A percentile compares a stretch with the other conserved stretches of the same genome.
Evolutionary conservation across 768 basidiomycete species (phyloP).

Genomic region (Psilocybe cyanescens): DNA sequence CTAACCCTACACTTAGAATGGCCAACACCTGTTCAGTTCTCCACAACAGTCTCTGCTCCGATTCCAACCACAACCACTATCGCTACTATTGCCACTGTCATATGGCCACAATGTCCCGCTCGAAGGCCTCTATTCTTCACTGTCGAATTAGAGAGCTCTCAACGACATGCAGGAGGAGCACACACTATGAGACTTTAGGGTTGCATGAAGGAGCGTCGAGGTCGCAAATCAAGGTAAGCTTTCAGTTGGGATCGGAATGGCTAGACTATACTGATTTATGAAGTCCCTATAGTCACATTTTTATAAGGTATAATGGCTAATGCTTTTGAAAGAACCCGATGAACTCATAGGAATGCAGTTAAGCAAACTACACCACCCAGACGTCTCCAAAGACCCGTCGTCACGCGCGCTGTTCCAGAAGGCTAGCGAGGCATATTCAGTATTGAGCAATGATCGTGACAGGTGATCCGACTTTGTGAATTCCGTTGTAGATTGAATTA

Average conservation of each 20-base stretch:
- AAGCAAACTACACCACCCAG: slow-evolving; percentile 53
- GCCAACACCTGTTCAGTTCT: neutral
- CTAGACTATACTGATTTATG: neutral
- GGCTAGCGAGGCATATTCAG: slow-evolving; percentile 47
- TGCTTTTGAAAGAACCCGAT: neutral
- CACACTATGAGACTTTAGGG: slow-evolving; percentile 23
- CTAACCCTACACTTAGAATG: slow-evolving; percentile 6
- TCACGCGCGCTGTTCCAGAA: slow-evolving; percentile 42
- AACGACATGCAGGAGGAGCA: slow-evolving; percentile 13
- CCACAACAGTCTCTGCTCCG: neutral
- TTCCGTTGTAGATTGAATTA: neutral
- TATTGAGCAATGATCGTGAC: slow-evolving; percentile 48
- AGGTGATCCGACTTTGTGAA: slow-evolving; percentile 27
- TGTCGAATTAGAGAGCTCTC: slow-evolving; percentile 4
- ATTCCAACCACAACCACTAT: neutral
- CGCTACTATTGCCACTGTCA: neutral
- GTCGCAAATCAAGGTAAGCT: slow-evolving; percentile 25
- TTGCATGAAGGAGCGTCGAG: slow-evolving; percentile 21
- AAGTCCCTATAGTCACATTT: slow-evolving; percentile 22
- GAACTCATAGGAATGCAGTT: slow-evolving; percentile 28
- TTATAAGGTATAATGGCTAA: slow-evolving; percentile 16
- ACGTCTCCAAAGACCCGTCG: slow-evolving; percentile 45
- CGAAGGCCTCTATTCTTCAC: neutral
- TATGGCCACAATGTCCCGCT: neutral
- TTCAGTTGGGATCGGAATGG: neutral